Conservation (phyloP, 148 eudicot genomes). For the Cornus suecica region DNA sequence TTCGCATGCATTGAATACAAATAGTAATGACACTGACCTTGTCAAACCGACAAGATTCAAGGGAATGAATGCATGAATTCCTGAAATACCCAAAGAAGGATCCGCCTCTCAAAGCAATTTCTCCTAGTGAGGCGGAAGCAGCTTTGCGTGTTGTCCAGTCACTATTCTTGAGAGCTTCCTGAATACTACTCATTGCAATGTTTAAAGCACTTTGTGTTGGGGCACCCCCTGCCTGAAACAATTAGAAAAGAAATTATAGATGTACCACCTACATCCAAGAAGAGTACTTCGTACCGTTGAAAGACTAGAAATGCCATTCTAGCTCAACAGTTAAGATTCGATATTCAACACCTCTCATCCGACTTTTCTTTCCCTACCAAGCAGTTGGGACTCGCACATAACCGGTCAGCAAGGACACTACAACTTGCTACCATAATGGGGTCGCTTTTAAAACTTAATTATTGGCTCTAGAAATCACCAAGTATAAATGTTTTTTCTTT, state of each 20-base stretch:
- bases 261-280: neutral
- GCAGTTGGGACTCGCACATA: neutral
- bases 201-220: conserved; percentile 53
- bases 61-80: conserved; percentile 61
- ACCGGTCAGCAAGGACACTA: neutral
- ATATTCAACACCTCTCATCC: neutral
- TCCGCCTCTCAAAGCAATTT: conserved; percentile 71
- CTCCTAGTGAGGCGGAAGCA: conserved; percentile 61
- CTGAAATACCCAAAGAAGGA: conserved; percentile 51
- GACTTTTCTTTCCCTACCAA: neutral
- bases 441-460: neutral
- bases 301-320: neutral
- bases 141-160: conserved; percentile 95
- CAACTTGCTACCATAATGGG: neutral
- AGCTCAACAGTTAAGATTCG: neutral
- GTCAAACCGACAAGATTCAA: conserved; percentile 88
- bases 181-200: conserved; percentile 70
- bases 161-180: conserved; percentile 66
- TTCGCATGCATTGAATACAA: neutral
- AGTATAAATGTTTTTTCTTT: too few relatives aligned
- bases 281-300: neutral
- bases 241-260: conserved; percentile 13
- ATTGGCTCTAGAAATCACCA: neutral
- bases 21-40: conserved; percentile 42
- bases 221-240: conserved; percentile 81